phyloP scores from a whole-genome alignment of 257 asterid species.

The Coffea eugenioides region DNA sequence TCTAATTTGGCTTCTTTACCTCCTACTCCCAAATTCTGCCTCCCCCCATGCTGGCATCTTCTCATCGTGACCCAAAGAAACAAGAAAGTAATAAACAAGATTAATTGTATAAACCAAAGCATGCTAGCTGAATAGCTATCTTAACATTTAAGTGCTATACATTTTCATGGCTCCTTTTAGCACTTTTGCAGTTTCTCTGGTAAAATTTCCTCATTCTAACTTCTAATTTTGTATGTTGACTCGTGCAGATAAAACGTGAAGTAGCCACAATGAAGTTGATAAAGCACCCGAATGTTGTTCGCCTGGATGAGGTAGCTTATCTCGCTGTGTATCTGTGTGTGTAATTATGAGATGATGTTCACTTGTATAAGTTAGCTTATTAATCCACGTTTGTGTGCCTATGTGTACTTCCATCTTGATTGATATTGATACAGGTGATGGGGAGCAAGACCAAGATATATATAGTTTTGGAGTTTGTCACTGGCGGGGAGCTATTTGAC shows the following conservation, averaged over 20 bases:
- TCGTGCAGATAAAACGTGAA: slow-evolving; percentile 79
- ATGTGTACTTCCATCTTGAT: background rate
- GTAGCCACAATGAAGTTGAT: slow-evolving; percentile 88
- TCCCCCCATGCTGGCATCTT: background rate
- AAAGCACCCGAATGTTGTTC: slow-evolving; percentile 82
- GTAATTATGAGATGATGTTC: too few relatives aligned
- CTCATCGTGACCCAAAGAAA: background rate
- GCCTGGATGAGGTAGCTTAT: slow-evolving; percentile 60
- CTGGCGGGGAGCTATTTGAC: slow-evolving; percentile 98
- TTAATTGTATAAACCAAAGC: background rate
- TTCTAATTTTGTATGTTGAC: slow-evolving; percentile 12
- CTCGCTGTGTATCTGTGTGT: background rate
- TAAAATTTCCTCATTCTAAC: slow-evolving; percentile 14
- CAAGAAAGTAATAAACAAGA: too few relatives aligned
- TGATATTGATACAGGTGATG: slow-evolving; percentile 56
- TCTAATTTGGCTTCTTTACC: too few relatives aligned
- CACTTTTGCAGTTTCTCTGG: too few relatives aligned
- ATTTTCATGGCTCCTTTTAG: background rate
- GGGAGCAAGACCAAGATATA: slow-evolving; percentile 95
- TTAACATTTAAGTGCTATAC: background rate
- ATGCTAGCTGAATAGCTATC: background rate
- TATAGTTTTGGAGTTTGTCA: slow-evolving; percentile 77
- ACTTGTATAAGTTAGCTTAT: too few relatives aligned
- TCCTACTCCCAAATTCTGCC: too few relatives aligned
- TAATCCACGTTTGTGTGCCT: background rate